A percentile compares a stretch with the other conserved stretches of the same genome.
Conservation (phyloP, 2,329 filamentous ascomycete species). For the Botrytis paeoniae region DNA sequence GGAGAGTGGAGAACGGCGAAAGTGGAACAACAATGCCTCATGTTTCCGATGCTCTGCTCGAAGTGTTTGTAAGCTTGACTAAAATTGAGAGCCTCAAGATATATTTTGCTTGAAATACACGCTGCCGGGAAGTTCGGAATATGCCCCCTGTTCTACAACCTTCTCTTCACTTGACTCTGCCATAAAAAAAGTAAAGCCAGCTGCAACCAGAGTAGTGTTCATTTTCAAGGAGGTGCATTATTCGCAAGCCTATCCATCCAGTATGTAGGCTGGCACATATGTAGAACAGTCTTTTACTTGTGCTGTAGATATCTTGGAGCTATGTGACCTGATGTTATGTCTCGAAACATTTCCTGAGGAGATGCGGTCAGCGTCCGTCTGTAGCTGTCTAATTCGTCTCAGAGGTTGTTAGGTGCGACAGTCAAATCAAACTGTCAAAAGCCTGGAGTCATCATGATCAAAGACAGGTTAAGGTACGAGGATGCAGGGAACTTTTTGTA, state of each 20-base stretch:
- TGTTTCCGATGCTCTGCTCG: background rate
- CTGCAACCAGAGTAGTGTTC: background rate
- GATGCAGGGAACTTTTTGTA: background rate
- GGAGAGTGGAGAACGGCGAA: background rate
- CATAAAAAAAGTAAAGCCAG: background rate
- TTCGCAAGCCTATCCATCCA: background rate
- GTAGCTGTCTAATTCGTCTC: background rate
- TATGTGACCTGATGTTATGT: background rate
- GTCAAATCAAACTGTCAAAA: background rate
- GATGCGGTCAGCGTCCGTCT: background rate
- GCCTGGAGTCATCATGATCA: background rate
- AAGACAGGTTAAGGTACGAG: background rate
- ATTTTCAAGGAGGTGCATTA: background rate
- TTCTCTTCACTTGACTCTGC: background rate
- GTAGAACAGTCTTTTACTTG: background rate
- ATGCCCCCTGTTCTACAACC: background rate
- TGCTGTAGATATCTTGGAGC: background rate
- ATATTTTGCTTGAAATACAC: background rate
- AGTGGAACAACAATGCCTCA: background rate
- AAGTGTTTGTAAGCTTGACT: background rate
- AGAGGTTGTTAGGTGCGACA: background rate
- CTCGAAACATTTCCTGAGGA: background rate
- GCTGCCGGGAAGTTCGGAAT: background rate
- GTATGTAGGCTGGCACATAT: background rate
- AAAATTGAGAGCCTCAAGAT: background rate